Evolutionary conservation across 148 eudicot species (phyloP).

Genomic region (Rhododendron ferrugineum): DNA sequence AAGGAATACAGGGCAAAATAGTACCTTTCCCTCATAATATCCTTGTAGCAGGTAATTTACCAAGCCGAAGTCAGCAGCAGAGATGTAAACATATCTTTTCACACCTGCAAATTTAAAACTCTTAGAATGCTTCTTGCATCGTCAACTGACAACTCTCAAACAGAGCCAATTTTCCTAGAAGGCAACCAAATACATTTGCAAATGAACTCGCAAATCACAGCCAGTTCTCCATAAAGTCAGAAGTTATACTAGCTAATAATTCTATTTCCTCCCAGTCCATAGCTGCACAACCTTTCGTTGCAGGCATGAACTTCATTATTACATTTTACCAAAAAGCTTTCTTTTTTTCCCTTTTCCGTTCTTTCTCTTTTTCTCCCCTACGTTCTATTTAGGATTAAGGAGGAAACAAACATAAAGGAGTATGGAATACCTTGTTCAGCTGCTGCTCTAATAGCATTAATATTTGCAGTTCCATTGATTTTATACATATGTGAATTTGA

Average conservation of each 20-base stretch:
- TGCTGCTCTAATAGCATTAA: constrained; percentile 91
- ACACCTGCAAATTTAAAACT: constrained; percentile 32
- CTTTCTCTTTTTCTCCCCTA: background rate
- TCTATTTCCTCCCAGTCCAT: background rate
- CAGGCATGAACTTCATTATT: background rate
- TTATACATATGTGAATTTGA: constrained; percentile 89
- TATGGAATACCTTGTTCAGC: constrained; percentile 64
- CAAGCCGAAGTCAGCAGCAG: constrained; percentile 72
- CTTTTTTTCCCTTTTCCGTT: background rate
- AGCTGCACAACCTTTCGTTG: background rate
- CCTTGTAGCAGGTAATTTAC: constrained; percentile 59
- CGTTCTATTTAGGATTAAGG: background rate
- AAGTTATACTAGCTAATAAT: background rate
- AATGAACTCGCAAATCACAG: background rate
- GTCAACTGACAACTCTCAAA: background rate
- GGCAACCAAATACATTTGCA: background rate
- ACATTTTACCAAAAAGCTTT: background rate
- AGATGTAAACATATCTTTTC: constrained; percentile 59
- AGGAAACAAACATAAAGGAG: background rate
- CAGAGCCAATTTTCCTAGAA: background rate
- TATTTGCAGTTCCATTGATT: constrained; percentile 93
- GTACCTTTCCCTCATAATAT: constrained; percentile 71
- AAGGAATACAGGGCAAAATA: background rate
- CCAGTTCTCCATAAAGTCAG: background rate
- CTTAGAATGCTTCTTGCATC: background rate